phyloP scores from a whole-genome alignment of 176 grass and related monocot species.

The Hyparrhenia diplandra region DNA sequence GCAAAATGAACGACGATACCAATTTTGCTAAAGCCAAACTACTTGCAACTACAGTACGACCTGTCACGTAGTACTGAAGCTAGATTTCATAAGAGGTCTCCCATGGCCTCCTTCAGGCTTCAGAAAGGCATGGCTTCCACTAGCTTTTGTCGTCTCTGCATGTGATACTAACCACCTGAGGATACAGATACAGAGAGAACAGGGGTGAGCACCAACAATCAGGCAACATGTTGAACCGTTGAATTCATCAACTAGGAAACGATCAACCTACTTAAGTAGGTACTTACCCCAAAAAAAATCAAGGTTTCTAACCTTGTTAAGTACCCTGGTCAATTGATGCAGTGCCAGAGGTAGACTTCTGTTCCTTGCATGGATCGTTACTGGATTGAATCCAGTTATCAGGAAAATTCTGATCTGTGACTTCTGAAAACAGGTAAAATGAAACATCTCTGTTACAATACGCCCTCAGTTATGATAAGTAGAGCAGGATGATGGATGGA shows the following conservation, averaged over 20 bases:
- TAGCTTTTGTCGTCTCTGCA: neutral
- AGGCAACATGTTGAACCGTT: neutral
- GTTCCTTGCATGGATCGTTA: constrained; percentile 36
- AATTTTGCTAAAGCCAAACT: neutral
- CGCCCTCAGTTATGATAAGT: neutral
- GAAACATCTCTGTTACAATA: constrained; percentile 7
- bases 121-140: neutral
- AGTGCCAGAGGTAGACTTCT: constrained; percentile 12
- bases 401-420: constrained; percentile 79
- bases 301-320: neutral
- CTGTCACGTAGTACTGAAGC: neutral
- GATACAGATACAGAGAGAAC: neutral
- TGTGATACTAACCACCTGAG: constrained; percentile 35
- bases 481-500: neutral
- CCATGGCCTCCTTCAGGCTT: neutral
- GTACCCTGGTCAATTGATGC: constrained; percentile 25
- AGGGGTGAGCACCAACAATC: neutral
- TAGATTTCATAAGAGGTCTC: constrained; percentile 1
- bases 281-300: neutral
- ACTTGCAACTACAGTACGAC: neutral
- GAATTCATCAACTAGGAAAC: neutral
- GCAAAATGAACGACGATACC: neutral
- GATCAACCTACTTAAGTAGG: neutral
- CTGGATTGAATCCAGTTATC: constrained; percentile 35
- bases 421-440: constrained; percentile 44